phyloP scores from a whole-genome alignment of 2,329 filamentous ascomycete species.

The Penicillium sp. region DNA sequence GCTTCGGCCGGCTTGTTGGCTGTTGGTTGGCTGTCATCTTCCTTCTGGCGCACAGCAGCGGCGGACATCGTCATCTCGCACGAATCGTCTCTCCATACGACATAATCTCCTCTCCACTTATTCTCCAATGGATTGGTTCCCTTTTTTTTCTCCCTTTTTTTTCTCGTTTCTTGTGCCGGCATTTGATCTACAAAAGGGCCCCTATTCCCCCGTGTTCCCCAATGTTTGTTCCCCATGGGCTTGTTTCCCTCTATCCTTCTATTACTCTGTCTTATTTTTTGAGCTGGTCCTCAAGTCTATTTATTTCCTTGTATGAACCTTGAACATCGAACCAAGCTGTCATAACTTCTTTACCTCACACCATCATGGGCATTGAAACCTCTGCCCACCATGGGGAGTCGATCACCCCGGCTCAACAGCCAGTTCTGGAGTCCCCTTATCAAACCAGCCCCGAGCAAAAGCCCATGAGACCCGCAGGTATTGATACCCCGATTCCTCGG shows the following conservation, averaged over 20 bases:
- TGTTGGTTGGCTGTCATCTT: conserved; percentile 4
- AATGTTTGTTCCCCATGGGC: conserved; percentile 18
- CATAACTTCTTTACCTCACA: not conserved
- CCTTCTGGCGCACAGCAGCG: conserved; percentile 2
- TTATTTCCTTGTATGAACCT: not conserved
- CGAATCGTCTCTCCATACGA: conserved; percentile 19
- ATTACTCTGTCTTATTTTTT: conserved; percentile 1
- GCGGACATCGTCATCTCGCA: conserved; percentile 17
- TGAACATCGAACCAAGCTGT: not conserved
- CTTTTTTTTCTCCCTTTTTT: not conserved
- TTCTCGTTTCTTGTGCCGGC: not conserved
- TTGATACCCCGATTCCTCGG: conserved; percentile 35
- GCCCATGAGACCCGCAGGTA: conserved; percentile 19
- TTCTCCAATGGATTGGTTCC: conserved; percentile 4
- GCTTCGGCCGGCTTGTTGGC: conserved; percentile 23
- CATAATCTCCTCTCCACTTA: conserved; percentile 16
- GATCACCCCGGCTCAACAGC: conserved; percentile 30
- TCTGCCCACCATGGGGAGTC: conserved; percentile 34
- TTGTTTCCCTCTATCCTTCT: conserved; percentile 7
- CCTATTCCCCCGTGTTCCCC: conserved; percentile 9
- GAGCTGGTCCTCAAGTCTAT: conserved; percentile 1
- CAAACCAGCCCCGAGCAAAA: conserved; percentile 23
- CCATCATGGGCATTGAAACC: conserved; percentile 34
- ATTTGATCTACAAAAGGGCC: conserved; percentile 22
- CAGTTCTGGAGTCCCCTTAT: conserved; percentile 27